Evolutionary conservation across 805 yeast species (phyloP).

Genomic region (Kuraishia borneana): DNA sequence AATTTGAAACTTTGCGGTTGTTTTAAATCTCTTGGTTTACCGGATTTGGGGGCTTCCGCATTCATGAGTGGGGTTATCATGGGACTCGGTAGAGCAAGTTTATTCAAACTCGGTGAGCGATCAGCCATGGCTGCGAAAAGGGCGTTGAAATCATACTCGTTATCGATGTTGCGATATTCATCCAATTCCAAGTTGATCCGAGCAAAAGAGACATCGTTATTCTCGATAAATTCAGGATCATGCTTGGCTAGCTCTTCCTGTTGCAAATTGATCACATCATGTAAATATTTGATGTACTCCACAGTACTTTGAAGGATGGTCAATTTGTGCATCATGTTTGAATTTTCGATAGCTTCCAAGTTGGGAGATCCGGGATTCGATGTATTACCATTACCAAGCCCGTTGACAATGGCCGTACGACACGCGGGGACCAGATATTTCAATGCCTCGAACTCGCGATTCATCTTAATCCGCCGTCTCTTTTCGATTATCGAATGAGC

Average conservation of each 20-base stretch:
- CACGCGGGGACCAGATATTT: conserved; percentile 75
- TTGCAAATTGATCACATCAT: conserved; percentile 42
- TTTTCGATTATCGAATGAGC: conserved; percentile 76
- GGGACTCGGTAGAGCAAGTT: conserved; percentile 2
- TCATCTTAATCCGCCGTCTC: conserved; percentile 66
- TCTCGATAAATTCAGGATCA: conserved; percentile 16
- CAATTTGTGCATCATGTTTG: conserved; percentile 53
- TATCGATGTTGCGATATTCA: conserved; percentile 45
- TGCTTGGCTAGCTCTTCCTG: conserved; percentile 16
- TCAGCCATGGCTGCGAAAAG: conserved; percentile 17
- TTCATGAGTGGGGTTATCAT: conserved; percentile 3
- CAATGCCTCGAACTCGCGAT: conserved; percentile 73
- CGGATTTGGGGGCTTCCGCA: too few relatives aligned
- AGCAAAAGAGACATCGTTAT: conserved; percentile 33
- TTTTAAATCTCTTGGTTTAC: too few relatives aligned
- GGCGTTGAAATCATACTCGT: conserved; percentile 39
- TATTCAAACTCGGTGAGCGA: conserved; percentile 6
- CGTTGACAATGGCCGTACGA: conserved; percentile 29
- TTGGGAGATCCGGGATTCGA: conserved; percentile 11
- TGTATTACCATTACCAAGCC: conserved; percentile 3
- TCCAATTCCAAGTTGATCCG: conserved; percentile 48
- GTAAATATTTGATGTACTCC: conserved; percentile 65
- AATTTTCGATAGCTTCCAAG: conserved; percentile 14
- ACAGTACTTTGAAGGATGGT: conserved; percentile 77
- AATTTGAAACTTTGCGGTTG: neutral